Evolutionary conservation across 2,329 filamentous ascomycete species (phyloP), one percentile per base, ranked within the genome.

Genomic region (Claviceps sp.): DNA sequence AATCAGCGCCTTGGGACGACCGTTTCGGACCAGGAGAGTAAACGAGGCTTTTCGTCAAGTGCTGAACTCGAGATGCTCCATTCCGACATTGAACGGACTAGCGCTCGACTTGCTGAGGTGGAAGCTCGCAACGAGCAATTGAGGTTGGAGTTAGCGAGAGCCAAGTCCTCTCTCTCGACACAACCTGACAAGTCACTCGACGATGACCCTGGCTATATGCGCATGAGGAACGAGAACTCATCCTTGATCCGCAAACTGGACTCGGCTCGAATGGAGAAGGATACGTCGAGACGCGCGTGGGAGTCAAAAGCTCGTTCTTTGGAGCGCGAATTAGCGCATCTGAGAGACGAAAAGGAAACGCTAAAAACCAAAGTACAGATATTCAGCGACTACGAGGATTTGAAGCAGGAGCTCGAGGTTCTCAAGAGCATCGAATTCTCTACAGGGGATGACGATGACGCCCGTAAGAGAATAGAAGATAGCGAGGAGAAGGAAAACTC

Each of bases 371-470:
- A 93, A 69, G 79, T 97, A 3, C 82, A 88, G 56, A 94, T 86
- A 64, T 94, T 88, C 82, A 81, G 81, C 58, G 93, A 98, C 65
- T 98, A 98, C 64, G 90, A 97, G 37, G 91, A 97, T 53, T 81
- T 98, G 47, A 96, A 93, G 69, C 87, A 94, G 57, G 94, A 98
- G 67, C 76, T 98, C 3, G 91, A 97, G 61, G 90, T 97, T 55
- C 79, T 98, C 54, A 95, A 95, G 78, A 95, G 91, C 58, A 96
- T 98, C 60, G 93, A 98, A 65, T 95, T 98, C 61, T 87, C 91
- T 2, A 91, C 88, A 0, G 90, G 88, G 7, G 86, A 91, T 55
- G 89, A 94, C 54, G 86, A 90, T 46, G 82, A 85, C 2, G 71
- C 75, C 8, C 62, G 68, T 34, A 73, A 72, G 16, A 59, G 66